Evolutionary conservation across 306 rosid species (phyloP), one percentile per base, ranked within the genome.

Genomic region (Pyrus betulifolia): DNA sequence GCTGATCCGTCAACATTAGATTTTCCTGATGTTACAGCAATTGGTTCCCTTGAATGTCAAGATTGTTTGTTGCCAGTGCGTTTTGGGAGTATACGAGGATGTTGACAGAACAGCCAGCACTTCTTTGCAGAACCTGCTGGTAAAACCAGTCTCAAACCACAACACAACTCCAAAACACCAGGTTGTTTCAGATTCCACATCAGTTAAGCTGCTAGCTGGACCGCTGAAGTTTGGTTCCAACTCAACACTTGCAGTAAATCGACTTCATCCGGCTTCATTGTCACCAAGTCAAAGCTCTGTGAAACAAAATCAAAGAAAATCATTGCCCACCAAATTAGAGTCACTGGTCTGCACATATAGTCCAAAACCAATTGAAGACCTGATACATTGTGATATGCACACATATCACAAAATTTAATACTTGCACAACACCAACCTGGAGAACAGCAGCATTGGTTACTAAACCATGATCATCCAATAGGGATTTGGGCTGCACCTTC

Each of bases 71-170:
- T 89, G 88, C 99, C 97, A 90, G 69, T 95, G 99, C 6, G 97
- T 90, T 76, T 78, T 87, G 11, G 86, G 89, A 11, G 86, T 87
- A 76, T 71, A 83, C 14, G 97, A 96, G 75, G 98, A 95, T 44
- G 98, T 90, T 11, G 98, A 95, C 79, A 92, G 80, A 80, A 86
- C 84, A 21, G 89, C 86, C 9, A 92, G 87, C 78, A 72, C 66
- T 87, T 92, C 96, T 45, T 51, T 83, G 87, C 99, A 95, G 87
- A 92, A 95, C 76, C 97, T 85, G 84, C 85, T 83, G n/a, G 96
- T 88, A 67, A 95, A 92, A 66, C 97, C 96, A 42, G 97, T 92
- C 72, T 90, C 97, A 81, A 95, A 95, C 99, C 99, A 92, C 74
- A 95, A 72, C 63, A 95, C 89, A 78, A 86, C 86, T 38, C 99